Percentiles rank a stretch among this genome's conserved stretches.
These are phyloP conservation scores for Teratosphaeriaceae sp. DNA, from an alignment of 2,329 filamentous ascomycete species.

Conservation along the genomic window DNA sequence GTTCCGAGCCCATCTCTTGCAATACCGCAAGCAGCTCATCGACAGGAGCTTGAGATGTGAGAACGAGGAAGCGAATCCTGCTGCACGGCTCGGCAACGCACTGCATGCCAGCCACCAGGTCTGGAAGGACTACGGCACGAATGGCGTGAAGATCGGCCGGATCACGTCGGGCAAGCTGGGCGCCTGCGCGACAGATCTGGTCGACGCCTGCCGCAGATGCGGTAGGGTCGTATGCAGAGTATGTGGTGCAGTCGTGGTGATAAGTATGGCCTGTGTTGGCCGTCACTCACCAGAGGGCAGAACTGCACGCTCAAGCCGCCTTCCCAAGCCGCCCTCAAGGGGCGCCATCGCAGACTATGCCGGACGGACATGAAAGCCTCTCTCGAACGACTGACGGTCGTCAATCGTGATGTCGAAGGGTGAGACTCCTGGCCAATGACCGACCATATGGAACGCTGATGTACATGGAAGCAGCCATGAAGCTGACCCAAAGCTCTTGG, in stretches of 20 bases:
- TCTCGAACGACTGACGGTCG: conserved; percentile 45
- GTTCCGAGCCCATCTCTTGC: conserved; percentile 69
- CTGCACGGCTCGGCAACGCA: conserved; percentile 45
- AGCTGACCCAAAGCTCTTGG: too few species aligned
- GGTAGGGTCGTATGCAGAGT: conserved; percentile 74
- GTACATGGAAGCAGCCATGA: background rate
- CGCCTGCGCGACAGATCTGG: conserved; percentile 80
- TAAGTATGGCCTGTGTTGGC: background rate
- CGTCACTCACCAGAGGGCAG: conserved; percentile 40
- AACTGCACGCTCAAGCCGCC: conserved; percentile 88
- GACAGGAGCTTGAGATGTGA: conserved; percentile 70
- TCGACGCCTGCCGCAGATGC: conserved; percentile 74
- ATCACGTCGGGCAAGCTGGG: conserved; percentile 62
- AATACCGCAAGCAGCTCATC: conserved; percentile 68
- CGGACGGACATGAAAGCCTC: conserved; percentile 66
- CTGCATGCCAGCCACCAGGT: conserved; percentile 23
- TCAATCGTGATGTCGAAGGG: conserved; percentile 8
- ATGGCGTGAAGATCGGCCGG: conserved; percentile 28
- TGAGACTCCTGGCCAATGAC: conserved; percentile 7
- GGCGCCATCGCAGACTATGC: conserved; percentile 77
- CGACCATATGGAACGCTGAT: background rate
- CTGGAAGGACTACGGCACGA: conserved; percentile 20
- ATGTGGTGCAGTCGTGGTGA: conserved; percentile 19
- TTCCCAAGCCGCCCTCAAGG: conserved; percentile 57
- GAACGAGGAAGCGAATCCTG: conserved; percentile 56